phyloP scores from a whole-genome alignment of 2,329 filamentous ascomycete species.

The Clonostachys chloroleuca region DNA sequence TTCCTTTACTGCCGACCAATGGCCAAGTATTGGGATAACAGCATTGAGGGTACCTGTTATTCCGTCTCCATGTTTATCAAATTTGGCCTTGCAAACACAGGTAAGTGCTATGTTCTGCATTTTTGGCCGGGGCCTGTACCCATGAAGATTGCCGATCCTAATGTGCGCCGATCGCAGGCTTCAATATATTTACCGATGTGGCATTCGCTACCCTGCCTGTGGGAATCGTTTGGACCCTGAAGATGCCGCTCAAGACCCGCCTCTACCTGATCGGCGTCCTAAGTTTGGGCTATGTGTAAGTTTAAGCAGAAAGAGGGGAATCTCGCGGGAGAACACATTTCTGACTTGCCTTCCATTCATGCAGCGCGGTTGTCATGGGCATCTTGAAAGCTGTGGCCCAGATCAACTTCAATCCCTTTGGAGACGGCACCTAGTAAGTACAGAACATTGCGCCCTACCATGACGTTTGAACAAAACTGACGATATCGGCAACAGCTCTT shows the following conservation, averaged over 20 bases:
- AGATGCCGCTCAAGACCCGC: conserved; percentile 26
- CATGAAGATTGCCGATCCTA: not conserved
- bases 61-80: not conserved
- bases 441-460: too few species aligned
- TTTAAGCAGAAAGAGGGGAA: not conserved
- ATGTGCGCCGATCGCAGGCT: conserved; percentile 6
- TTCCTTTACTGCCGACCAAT: conserved; percentile 4
- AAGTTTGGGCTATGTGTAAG: conserved; percentile 33
- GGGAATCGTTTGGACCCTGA: conserved; percentile 32
- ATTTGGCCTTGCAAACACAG: conserved; percentile 1
- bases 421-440: conserved; percentile 21
- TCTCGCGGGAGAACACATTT: not conserved
- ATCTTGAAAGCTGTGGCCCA: conserved; percentile 31
- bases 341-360: not conserved
- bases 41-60: conserved; percentile 1
- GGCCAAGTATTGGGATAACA: not conserved
- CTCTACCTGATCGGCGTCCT: conserved; percentile 33
- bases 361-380: conserved; percentile 30
- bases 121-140: too few species aligned
- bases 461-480: not conserved
- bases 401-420: conserved; percentile 14
- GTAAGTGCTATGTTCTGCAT: not conserved
- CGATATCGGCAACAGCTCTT: not conserved
- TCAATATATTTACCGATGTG: conserved; percentile 37
- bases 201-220: conserved; percentile 34